Conservation (phyloP, 176 grass and related monocot species). For the Melocanna baccifera region DNA sequence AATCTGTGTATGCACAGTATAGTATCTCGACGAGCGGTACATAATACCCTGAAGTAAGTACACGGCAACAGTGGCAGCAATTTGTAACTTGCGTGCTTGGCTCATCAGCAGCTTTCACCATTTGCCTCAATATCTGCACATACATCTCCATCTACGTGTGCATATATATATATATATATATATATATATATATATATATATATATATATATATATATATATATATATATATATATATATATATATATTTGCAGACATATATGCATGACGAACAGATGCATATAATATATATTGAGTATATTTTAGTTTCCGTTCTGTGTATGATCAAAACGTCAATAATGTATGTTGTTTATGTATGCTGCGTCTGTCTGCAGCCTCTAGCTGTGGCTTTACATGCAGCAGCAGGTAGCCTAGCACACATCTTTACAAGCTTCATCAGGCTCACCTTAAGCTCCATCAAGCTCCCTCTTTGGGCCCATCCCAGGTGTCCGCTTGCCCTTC, state of each 20-base stretch:
- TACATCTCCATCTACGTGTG: not conserved
- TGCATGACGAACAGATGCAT: not conserved
- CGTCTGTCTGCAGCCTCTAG: not conserved
- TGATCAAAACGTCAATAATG: not conserved
- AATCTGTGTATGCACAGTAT: not conserved
- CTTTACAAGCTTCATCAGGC: constrained; percentile 23
- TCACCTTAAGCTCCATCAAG: constrained; percentile 47
- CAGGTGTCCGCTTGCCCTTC: constrained; percentile 41
- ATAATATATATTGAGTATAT: not conserved
- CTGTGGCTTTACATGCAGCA: not conserved
- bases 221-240: not conserved
- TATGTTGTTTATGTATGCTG: not conserved
- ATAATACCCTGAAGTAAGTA: constrained; percentile 1
- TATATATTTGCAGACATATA: not conserved
- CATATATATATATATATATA: not conserved
- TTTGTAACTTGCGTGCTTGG: not conserved
- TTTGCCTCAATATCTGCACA: constrained; percentile 6
- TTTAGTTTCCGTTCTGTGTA: not conserved
- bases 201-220: not conserved
- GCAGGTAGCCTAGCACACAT: not conserved
- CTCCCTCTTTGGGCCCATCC: constrained; percentile 62
- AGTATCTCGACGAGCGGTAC: not conserved
- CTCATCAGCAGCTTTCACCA: not conserved
- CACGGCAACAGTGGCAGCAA: not conserved
- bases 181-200: not conserved